phyloP scores from a whole-genome alignment of 2,329 filamentous ascomycete genomes.

The Epichloe coenophiala region DNA sequence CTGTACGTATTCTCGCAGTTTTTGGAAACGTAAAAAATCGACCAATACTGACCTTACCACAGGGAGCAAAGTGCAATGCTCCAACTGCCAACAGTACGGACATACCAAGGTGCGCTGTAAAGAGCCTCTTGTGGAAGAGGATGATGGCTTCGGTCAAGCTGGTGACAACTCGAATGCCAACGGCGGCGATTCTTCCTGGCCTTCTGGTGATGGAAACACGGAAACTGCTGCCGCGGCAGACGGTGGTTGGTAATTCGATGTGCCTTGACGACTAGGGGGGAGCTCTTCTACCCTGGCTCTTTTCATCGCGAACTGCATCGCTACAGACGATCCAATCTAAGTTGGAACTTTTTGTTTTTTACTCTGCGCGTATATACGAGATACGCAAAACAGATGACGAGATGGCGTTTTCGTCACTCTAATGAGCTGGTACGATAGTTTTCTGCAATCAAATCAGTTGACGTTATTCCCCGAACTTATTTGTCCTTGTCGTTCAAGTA shows the following conservation, averaged over 20 bases:
- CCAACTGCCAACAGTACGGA: conserved; percentile 24
- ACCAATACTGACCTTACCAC: background rate
- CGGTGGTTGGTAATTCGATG: background rate
- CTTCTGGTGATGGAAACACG: conserved; percentile 2
- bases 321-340: background rate
- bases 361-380: background rate
- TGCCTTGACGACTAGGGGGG: background rate
- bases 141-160: conserved; percentile 6
- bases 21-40: background rate
- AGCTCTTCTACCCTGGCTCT: background rate
- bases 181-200: conserved; percentile 1
- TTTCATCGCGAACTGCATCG: background rate
- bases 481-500: background rate
- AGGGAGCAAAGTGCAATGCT: conserved; percentile 28
- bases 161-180: conserved; percentile 6
- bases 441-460: background rate
- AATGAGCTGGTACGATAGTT: background rate
- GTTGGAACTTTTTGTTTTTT: background rate
- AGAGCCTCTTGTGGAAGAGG: conserved; percentile 9
- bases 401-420: background rate
- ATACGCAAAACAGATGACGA: background rate
- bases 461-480: background rate
- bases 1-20: conserved; percentile 15
- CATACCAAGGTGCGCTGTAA: conserved; percentile 28
- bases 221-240: background rate